phyloP scores from a whole-genome alignment of 768 basidiomycete genomes.

The Agrocybe pediades region DNA sequence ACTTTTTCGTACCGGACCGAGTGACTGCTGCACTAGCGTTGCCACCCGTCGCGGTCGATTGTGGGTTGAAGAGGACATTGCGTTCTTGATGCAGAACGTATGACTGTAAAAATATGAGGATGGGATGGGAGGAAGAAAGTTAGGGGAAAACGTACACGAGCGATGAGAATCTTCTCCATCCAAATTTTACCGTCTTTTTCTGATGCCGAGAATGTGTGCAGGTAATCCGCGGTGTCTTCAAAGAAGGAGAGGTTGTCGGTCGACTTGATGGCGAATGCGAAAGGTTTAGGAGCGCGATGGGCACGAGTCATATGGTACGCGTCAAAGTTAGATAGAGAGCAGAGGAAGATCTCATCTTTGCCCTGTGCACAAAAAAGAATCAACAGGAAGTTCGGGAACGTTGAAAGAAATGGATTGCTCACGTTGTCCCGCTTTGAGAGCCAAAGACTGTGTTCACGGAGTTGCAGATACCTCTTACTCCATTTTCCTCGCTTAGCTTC shows the following conservation, averaged over 20 bases:
- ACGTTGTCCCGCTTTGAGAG: constrained; percentile 90
- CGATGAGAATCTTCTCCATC: constrained; percentile 80
- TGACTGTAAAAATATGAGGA: constrained; percentile 48
- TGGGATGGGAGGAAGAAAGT: constrained; percentile 10
- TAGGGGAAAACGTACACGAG: constrained; percentile 61
- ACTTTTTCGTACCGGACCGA: constrained; percentile 42
- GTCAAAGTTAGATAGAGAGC: constrained; percentile 88
- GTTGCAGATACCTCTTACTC: constrained; percentile 88
- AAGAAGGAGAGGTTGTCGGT: constrained; percentile 86
- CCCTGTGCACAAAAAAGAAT: constrained; percentile 45
- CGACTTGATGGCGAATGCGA: constrained; percentile 85
- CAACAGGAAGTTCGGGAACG: constrained; percentile 10
- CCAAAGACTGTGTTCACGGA: constrained; percentile 85
- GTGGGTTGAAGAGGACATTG: constrained; percentile 59
- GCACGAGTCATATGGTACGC: constrained; percentile 77
- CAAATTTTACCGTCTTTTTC: constrained; percentile 74
- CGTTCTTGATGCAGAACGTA: constrained; percentile 84
- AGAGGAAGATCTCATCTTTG: constrained; percentile 82
- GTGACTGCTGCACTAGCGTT: constrained; percentile 31
- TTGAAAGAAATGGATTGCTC: constrained; percentile 21
- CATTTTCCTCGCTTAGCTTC: constrained; percentile 93
- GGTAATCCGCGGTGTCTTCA: constrained; percentile 85
- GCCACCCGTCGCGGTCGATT: constrained; percentile 28
- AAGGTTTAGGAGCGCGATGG: constrained; percentile 83
- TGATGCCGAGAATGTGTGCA: constrained; percentile 83